A percentile compares a stretch with the other conserved stretches of the same genome.
These are phyloP conservation scores for Annulohypoxylon bovei DNA, from an alignment of 495 filamentous ascomycete genomes.

Conservation along the genomic window DNA sequence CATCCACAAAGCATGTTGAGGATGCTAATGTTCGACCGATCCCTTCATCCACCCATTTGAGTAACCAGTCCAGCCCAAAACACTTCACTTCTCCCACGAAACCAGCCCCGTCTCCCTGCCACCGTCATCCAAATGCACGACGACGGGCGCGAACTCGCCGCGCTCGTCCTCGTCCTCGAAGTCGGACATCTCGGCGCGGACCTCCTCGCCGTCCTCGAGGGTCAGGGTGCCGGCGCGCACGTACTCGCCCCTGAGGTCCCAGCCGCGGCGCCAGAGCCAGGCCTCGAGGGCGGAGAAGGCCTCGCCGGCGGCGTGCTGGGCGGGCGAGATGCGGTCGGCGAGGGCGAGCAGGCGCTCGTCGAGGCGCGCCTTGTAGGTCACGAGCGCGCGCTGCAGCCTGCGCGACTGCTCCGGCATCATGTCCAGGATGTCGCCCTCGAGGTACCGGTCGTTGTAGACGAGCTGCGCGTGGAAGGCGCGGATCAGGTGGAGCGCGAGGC, in stretches of 20 bases:
- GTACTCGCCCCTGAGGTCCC: constrained; percentile 57
- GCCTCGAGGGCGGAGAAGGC: constrained; percentile 57
- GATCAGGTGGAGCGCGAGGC: constrained; percentile 69
- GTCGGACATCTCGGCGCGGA: constrained; percentile 79
- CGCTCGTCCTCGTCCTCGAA: constrained; percentile 78
- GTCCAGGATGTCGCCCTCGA: constrained; percentile 66
- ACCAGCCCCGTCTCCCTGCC: constrained; percentile 62
- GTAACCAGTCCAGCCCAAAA: not conserved
- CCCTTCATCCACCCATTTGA: not conserved
- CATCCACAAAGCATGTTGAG: not conserved
- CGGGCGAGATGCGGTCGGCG: constrained; percentile 41
- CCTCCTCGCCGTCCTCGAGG: constrained; percentile 79
- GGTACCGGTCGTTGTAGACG: constrained; percentile 69
- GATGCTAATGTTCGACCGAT: not conserved
- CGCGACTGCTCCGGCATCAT: constrained; percentile 50
- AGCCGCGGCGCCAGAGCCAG: constrained; percentile 55
- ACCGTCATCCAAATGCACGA: constrained; percentile 73
- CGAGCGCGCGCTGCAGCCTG: constrained; percentile 51
- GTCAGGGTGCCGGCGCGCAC: constrained; percentile 65
- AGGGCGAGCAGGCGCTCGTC: constrained; percentile 48
- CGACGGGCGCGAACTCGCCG: constrained; percentile 84
- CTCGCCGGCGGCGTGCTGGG: constrained; percentile 48
- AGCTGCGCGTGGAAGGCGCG: constrained; percentile 75
- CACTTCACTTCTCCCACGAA: constrained; percentile 46
- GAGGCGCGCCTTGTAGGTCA: constrained; percentile 55